Evolutionary conservation across 805 yeast genomes (phyloP), one percentile per base, ranked within the genome.

Genomic region (Kregervanrija pseudodelftensis): DNA sequence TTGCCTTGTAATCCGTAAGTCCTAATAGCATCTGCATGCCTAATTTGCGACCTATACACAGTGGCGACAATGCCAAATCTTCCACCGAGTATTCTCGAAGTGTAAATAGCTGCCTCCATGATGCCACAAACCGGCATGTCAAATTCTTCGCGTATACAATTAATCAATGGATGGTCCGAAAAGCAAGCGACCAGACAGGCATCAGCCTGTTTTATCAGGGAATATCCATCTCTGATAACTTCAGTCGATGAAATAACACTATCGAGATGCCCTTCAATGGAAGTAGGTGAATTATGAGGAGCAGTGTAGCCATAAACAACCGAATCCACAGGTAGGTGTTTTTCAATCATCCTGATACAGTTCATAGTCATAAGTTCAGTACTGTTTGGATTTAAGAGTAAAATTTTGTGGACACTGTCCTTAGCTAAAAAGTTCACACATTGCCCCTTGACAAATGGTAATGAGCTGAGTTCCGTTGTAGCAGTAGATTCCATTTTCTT

Each of bases 121-220:
- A 64, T 64, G 2, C 68, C 68, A 47, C 64, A 58, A 8, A 51
- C 50, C 3, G 67, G 67, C 30, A 58, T 49, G 30, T 62, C 62
- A 22, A 64, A 64, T 49, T 64, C 68, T 45, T 63, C 68, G 32
- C 66, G 53, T 1, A 64, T 50, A 44, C 66, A 62, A 47, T 64
- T 60, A 3, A 56, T 57, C 45, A 64, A 43, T 2, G 68, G 68
- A 47, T 64, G 68, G 33, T 63, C 66, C 1, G 66, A 62, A 49
- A 64, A 64, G 38, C 68, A 64, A 1, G 66, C 67, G 4, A 64
- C 66, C 5, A 64, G 44, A 4, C 59, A 55, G 1, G 65, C 65
- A 48, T 64, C 66, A 1, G 49, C 63, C 34, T 61, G 58, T 17
- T 40, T 36, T 5, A 57, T 49, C 36, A 60, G 49, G 11, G 49